Evolutionary conservation across 306 rosid genomes (phyloP).

Genomic region (Gastrolobium villosum): DNA sequence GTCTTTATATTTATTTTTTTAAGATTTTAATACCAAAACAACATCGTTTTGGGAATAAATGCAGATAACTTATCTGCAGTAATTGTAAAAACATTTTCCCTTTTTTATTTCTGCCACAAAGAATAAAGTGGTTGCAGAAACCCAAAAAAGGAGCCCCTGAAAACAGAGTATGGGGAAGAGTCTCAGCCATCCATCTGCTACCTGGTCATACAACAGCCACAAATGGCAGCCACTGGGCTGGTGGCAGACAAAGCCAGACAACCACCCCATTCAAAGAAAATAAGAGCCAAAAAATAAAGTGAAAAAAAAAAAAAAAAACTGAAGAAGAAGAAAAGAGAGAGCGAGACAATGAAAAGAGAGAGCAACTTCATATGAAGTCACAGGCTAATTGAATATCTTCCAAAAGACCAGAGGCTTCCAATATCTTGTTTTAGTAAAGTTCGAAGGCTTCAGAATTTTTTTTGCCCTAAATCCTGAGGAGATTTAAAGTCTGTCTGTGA

Average conservation of each 20-base stretch:
- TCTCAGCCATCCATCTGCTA: background rate
- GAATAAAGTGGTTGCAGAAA: background rate
- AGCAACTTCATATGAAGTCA: background rate
- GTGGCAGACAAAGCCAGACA: background rate
- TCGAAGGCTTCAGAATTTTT: background rate
- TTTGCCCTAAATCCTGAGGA: background rate
- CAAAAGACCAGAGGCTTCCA: background rate
- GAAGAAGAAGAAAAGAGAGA: background rate
- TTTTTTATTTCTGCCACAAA: conserved; percentile 15
- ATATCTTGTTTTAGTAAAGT: background rate
- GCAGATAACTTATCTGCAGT: too few species aligned
- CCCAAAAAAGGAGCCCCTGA: background rate
- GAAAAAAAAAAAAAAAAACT: too few species aligned
- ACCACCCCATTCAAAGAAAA: conserved; percentile 15
- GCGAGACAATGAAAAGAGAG: background rate
- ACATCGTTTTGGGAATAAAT: too few species aligned
- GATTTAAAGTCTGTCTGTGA: background rate
- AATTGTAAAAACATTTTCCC: too few species aligned
- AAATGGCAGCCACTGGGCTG: conserved; percentile 6
- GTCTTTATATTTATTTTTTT: too few species aligned
- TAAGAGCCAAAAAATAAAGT: too few species aligned
- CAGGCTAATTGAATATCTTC: background rate
- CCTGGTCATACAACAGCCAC: background rate
- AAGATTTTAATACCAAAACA: too few species aligned
- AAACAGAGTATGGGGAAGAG: conserved; percentile 2